These are phyloP conservation scores for Puya raimondii DNA, from an alignment of 176 grass and related monocot genomes.

Conservation along the genomic window DNA sequence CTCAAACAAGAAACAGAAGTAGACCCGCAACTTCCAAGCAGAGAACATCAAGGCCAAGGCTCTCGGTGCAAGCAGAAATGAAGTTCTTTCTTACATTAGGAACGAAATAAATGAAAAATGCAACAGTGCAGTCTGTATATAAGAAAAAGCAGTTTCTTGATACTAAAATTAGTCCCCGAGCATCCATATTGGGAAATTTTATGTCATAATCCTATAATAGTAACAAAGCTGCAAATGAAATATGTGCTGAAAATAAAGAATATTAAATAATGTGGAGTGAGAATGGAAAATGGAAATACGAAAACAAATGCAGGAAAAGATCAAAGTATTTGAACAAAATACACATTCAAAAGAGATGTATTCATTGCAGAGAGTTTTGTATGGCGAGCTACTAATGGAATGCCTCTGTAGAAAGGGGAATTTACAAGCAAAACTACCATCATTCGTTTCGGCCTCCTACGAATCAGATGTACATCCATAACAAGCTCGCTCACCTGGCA, in stretches of 20 bases:
- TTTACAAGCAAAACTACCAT: slow-evolving; percentile 62
- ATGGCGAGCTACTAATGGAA: slow-evolving; percentile 61
- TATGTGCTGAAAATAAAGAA: too few relatives aligned
- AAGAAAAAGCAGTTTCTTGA: too few relatives aligned
- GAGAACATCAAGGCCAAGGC: background rate
- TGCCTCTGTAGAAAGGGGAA: slow-evolving; percentile 21
- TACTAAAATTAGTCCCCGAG: too few relatives aligned
- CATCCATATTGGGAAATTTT: too few relatives aligned
- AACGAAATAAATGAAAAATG: background rate
- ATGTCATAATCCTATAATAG: too few relatives aligned
- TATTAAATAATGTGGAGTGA: too few relatives aligned
- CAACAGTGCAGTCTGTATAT: background rate
- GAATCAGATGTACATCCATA: slow-evolving; percentile 58
- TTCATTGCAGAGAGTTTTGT: slow-evolving; percentile 9
- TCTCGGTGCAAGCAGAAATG: background rate
- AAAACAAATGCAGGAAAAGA: too few relatives aligned
- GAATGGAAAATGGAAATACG: too few relatives aligned
- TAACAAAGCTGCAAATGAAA: too few relatives aligned
- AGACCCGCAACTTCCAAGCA: background rate
- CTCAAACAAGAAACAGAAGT: background rate
- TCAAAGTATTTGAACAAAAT: too few relatives aligned
- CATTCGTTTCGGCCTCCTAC: slow-evolving; percentile 50
- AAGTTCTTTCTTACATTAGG: background rate
- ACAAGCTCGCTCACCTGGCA: slow-evolving; percentile 46
- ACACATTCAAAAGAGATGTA: too few relatives aligned